A percentile compares a stretch with the other conserved stretches of the same genome.
phyloP scores from a whole-genome alignment of 805 yeast species.

The Starmerella khaoyaiensis region DNA sequence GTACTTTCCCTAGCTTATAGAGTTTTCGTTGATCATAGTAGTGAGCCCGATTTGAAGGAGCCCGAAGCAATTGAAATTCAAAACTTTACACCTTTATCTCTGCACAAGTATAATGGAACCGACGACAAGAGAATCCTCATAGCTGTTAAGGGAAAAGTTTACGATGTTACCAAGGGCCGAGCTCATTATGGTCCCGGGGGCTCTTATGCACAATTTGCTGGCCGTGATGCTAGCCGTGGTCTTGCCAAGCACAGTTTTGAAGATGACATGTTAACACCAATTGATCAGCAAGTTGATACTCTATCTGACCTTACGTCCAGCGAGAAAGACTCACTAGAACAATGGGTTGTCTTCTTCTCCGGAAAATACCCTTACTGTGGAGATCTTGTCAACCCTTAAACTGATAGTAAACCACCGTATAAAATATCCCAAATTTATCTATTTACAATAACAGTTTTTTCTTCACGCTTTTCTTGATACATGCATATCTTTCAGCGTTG shows the following conservation, averaged over 20 bases:
- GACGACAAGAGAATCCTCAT: conserved; percentile 70
- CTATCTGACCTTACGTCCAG: conserved; percentile 45
- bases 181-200: conserved; percentile 93
- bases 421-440: too few species aligned
- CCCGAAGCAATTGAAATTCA: conserved; percentile 28
- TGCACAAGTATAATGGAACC: conserved; percentile 67
- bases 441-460: not conserved
- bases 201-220: conserved; percentile 88
- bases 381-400: conserved; percentile 33
- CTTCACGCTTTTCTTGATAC: too few species aligned
- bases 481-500: too few species aligned
- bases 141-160: conserved; percentile 76
- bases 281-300: conserved; percentile 67
- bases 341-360: conserved; percentile 75
- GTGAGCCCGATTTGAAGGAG: conserved; percentile 4
- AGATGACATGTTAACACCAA: conserved; percentile 43
- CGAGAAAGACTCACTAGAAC: conserved; percentile 57
- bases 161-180: conserved; percentile 67
- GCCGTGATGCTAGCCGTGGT: conserved; percentile 90
- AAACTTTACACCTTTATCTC: conserved; percentile 57
- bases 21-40: conserved; percentile 1
- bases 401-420: not conserved
- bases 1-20: conserved; percentile 6
- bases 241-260: conserved; percentile 83
- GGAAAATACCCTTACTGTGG: conserved; percentile 78